Percentiles rank a stretch among this genome's conserved stretches.
Conservation (phyloP, 139 green algal species). For the Coelastrella sp. region DNA sequence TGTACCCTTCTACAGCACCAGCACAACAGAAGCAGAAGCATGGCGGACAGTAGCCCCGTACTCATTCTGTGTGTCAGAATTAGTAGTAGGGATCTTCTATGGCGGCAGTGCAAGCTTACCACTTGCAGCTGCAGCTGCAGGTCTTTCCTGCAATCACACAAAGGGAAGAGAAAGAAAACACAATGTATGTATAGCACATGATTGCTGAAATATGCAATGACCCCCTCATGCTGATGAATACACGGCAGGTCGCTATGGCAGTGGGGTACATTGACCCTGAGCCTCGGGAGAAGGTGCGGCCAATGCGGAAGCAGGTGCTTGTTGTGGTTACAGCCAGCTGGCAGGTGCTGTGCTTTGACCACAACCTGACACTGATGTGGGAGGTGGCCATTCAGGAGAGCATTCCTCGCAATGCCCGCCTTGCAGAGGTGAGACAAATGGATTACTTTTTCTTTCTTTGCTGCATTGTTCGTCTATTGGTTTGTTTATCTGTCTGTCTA, state of each 20-base stretch:
- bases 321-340: constrained; percentile 89
- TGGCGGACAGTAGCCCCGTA: too few species aligned
- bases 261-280: constrained; percentile 83
- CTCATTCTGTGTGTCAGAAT: too few species aligned
- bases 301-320: constrained; percentile 86
- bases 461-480: too few species aligned
- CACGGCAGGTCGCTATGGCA: constrained; percentile 72
- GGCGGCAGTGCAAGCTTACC: background rate
- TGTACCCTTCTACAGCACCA: too few species aligned
- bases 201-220: background rate
- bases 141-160: background rate
- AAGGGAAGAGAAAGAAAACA: background rate
- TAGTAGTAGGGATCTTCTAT: too few species aligned
- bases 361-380: constrained; percentile 96
- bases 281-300: constrained; percentile 60
- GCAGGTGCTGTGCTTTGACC: constrained; percentile 91
- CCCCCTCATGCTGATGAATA: background rate
- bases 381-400: constrained; percentile 66
- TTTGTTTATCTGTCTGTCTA: background rate
- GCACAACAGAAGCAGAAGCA: too few species aligned
- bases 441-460: background rate
- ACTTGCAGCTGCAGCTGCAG: constrained; percentile 1
- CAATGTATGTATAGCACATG: background rate
- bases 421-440: constrained; percentile 69
- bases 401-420: constrained; percentile 67